A percentile compares a stretch with the other conserved stretches of the same genome.
These are phyloP conservation scores for Cetradonia linearis DNA, from an alignment of 495 filamentous ascomycete species.

Conservation along the genomic window DNA sequence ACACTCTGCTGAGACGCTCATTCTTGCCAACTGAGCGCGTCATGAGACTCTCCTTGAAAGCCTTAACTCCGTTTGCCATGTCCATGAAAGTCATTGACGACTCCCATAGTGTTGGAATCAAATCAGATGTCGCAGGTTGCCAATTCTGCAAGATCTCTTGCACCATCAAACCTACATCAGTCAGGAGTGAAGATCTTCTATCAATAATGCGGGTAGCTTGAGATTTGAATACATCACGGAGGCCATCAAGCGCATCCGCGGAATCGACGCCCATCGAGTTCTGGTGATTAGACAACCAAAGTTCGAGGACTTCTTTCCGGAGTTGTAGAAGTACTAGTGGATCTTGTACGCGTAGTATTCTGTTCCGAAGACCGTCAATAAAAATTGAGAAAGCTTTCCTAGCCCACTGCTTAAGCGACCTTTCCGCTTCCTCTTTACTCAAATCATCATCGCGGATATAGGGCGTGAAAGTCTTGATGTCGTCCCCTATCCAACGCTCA, in stretches of 20 bases:
- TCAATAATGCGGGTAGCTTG: constrained; percentile 51
- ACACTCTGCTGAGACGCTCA: constrained; percentile 47
- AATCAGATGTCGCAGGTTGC: constrained; percentile 39
- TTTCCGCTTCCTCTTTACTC: constrained; percentile 49
- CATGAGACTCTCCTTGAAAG: constrained; percentile 44
- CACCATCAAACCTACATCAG: constrained; percentile 37
- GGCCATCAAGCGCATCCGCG: constrained; percentile 51
- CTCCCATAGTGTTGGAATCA: constrained; percentile 51
- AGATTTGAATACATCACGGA: constrained; percentile 58
- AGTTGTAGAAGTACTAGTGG: constrained; percentile 59
- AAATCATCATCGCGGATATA: constrained; percentile 82
- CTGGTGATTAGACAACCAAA: constrained; percentile 52
- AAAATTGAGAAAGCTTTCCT: constrained; percentile 56
- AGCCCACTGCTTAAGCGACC: constrained; percentile 65
- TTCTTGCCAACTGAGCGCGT: constrained; percentile 54
- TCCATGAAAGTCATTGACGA: constrained; percentile 42
- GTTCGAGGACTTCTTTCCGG: constrained; percentile 55
- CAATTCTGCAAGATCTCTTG: constrained; percentile 43
- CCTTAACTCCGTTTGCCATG: constrained; percentile 42
- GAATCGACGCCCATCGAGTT: constrained; percentile 44
- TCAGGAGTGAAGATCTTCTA: constrained; percentile 47
- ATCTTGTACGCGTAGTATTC: constrained; percentile 45
- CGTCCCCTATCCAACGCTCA: constrained; percentile 70
- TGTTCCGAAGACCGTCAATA: constrained; percentile 45
- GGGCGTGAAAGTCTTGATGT: constrained; percentile 78